phyloP scores from a whole-genome alignment of 164 flowering plant genomes.

The Umbilicus rupestris region DNA sequence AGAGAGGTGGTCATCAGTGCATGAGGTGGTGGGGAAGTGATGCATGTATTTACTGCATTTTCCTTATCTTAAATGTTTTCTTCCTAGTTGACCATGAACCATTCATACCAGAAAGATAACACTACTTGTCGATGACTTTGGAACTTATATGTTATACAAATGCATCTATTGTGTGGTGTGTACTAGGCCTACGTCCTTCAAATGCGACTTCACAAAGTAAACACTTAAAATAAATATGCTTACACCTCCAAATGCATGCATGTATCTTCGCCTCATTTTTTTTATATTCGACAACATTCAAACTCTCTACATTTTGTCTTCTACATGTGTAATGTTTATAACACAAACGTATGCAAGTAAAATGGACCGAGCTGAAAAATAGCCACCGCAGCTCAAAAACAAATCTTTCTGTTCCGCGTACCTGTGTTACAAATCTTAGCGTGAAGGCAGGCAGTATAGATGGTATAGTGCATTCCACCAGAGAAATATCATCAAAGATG shows the following conservation, averaged over 20 bases:
- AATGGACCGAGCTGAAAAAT: too few species aligned
- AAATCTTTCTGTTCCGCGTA: too few species aligned
- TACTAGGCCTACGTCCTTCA: neutral
- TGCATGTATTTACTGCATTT: conserved; percentile 5
- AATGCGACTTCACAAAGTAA: neutral
- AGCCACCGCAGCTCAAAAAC: too few species aligned
- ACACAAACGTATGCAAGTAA: too few species aligned
- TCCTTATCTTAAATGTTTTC: neutral
- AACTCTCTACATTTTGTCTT: too few species aligned
- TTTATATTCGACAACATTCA: too few species aligned
- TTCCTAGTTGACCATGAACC: neutral
- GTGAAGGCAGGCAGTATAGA: too few species aligned
- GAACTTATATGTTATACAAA: neutral
- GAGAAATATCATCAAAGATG: too few species aligned
- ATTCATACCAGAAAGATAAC: neutral
- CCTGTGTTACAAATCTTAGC: too few species aligned
- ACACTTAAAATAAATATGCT: neutral
- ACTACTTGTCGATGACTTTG: neutral
- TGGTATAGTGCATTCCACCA: too few species aligned
- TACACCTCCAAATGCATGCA: neutral
- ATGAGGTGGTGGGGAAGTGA: conserved; percentile 1
- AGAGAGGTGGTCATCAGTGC: neutral
- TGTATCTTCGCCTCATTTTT: too few species aligned
- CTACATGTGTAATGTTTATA: too few species aligned
- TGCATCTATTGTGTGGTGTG: neutral